Evolutionary conservation across 106 monocot species (phyloP).

Genomic region (Dendrobium officinale): DNA sequence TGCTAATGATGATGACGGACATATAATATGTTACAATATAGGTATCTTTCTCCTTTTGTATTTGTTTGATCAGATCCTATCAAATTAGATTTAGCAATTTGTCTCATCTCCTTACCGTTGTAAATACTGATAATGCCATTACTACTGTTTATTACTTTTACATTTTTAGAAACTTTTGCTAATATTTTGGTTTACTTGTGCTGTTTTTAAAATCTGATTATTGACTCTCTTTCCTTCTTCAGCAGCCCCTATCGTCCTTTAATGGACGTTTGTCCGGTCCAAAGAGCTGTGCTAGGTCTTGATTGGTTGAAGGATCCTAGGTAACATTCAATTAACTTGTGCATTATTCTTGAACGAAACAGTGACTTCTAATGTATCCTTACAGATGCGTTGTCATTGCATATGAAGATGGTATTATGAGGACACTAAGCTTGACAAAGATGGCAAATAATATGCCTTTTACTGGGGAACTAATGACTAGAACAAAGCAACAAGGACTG

Average conservation of each 20-base stretch:
- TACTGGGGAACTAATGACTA: constrained; percentile 30
- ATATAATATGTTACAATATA: background rate
- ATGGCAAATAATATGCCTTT: constrained; percentile 44
- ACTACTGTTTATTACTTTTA: background rate
- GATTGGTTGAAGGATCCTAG: constrained; percentile 73
- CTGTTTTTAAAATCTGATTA: background rate
- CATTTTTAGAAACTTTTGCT: background rate
- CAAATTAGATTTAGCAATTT: background rate
- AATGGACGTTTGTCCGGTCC: constrained; percentile 54
- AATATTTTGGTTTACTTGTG: background rate
- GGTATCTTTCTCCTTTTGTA: background rate
- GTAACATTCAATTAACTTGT: constrained; percentile 22
- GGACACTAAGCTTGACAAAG: constrained; percentile 39
- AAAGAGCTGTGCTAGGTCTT: constrained; percentile 52
- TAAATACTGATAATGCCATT: background rate
- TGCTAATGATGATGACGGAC: background rate
- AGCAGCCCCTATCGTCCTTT: constrained; percentile 79
- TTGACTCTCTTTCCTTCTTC: constrained; percentile 13
- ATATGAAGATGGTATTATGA: constrained; percentile 53
- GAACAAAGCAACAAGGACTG: constrained; percentile 29
- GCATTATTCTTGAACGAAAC: background rate
- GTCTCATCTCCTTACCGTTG: background rate
- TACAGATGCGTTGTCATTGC: constrained; percentile 48
- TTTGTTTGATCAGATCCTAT: background rate
- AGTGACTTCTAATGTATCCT: constrained; percentile 1